Evolutionary conservation across 495 filamentous ascomycete genomes (phyloP).

Genomic region (Melanomma pulvis-pyrius): DNA sequence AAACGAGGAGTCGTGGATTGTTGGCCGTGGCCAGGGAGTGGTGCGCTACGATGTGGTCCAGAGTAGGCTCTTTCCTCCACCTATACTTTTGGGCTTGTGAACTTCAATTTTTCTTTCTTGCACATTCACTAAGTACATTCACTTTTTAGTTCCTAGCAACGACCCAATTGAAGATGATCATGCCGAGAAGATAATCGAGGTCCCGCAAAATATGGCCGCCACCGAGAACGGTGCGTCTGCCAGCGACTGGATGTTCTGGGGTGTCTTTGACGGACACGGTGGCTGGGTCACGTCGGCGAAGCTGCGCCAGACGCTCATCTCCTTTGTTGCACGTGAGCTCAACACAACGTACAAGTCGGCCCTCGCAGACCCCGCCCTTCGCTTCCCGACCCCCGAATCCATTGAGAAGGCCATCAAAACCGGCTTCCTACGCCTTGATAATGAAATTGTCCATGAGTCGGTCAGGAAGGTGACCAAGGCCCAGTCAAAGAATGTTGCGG

Average conservation of each 20-base stretch:
- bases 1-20: conserved; percentile 87
- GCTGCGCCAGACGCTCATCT: conserved; percentile 86
- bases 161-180: conserved; percentile 99
- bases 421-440: conserved; percentile 83
- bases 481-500: conserved; percentile 83
- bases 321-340: conserved; percentile 90
- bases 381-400: conserved; percentile 68
- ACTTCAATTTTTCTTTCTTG: no score
- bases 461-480: conserved; percentile 84
- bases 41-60: conserved; percentile 96
- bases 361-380: conserved; percentile 60
- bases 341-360: conserved; percentile 86
- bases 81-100: no score
- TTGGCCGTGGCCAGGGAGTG: conserved; percentile 87
- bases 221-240: conserved; percentile 55
- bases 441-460: conserved; percentile 90
- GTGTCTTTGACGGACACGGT: conserved; percentile 95
- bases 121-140: conserved; percentile 2
- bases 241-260: conserved; percentile 99
- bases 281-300: conserved; percentile 99
- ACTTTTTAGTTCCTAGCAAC: conserved; percentile 80
- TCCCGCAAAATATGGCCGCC: conserved; percentile 62
- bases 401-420: conserved; percentile 91
- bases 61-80: conserved; percentile 30
- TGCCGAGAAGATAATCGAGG: conserved; percentile 92